Conservation (phyloP, 2,329 filamentous ascomycete genomes). For the Colletotrichum brevisporum region DNA sequence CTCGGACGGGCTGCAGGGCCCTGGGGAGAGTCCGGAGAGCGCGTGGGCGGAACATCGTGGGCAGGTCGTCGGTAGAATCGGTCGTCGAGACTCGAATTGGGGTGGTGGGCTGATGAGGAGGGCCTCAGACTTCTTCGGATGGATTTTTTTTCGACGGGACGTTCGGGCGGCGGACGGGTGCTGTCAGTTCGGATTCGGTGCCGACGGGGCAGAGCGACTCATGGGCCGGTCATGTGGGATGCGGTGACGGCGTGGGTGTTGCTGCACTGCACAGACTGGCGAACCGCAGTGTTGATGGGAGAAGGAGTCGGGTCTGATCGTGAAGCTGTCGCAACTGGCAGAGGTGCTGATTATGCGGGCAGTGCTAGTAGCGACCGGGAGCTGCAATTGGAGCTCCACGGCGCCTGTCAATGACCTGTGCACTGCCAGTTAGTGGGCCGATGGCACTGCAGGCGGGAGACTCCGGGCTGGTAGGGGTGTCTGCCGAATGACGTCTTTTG, state of each 20-base stretch:
- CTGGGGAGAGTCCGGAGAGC: constrained; percentile 45
- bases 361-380: background rate
- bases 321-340: constrained; percentile 4
- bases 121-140: constrained; percentile 25
- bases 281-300: constrained; percentile 10
- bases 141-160: constrained; percentile 21
- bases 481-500: constrained; percentile 17
- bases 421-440: constrained; percentile 5
- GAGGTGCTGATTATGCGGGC: constrained; percentile 9
- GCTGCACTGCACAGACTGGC: constrained; percentile 34
- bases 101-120: constrained; percentile 25
- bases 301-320: constrained; percentile 36
- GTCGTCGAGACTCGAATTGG: background rate
- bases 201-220: constrained; percentile 28
- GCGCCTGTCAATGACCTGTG: constrained; percentile 12
- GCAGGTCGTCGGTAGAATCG: background rate
- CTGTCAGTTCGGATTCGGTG: constrained; percentile 30
- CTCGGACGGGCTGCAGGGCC: constrained; percentile 39
- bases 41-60: constrained; percentile 49
- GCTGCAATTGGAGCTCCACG: constrained; percentile 25
- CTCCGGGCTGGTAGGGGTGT: background rate
- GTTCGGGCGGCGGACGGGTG: constrained; percentile 35
- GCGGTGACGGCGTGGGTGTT: constrained; percentile 1
- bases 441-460: background rate
- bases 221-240: constrained; percentile 35